These are phyloP conservation scores for Helminthosporium solani DNA, from an alignment of 2,329 filamentous ascomycete genomes.

Conservation along the genomic window DNA sequence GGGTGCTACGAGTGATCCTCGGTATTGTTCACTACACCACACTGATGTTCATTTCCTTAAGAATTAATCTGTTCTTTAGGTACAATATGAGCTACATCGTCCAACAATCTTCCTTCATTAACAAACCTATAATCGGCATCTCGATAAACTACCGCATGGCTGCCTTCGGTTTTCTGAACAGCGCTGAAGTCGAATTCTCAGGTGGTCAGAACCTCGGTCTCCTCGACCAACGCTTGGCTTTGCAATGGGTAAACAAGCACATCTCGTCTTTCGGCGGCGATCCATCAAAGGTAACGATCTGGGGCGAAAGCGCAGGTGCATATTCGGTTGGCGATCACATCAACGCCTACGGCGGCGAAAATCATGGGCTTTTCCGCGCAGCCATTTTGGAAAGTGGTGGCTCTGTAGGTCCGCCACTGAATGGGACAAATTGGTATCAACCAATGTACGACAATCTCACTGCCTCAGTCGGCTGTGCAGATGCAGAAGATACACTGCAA, in stretches of 20 bases:
- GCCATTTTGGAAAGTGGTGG: conserved; percentile 44
- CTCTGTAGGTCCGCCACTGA: conserved; percentile 32
- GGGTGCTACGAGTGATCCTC: conserved; percentile 34
- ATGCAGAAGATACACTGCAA: conserved; percentile 24
- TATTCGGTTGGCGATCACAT: conserved; percentile 53
- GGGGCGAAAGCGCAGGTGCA: conserved; percentile 61
- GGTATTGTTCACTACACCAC: conserved; percentile 13
- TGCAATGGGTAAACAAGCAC: conserved; percentile 63
- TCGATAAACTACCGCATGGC: conserved; percentile 53
- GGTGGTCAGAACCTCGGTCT: conserved; percentile 54
- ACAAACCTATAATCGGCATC: conserved; percentile 34
- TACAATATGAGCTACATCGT: conserved; percentile 38
- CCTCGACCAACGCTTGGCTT: conserved; percentile 60
- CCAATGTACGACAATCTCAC: conserved; percentile 34
- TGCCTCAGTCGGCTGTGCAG: conserved; percentile 23
- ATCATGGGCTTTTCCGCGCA: conserved; percentile 45
- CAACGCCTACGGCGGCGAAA: conserved; percentile 41
- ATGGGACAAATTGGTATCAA: conserved; percentile 36
- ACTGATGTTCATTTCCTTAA: not conserved
- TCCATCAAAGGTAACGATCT: conserved; percentile 59
- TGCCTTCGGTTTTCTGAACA: conserved; percentile 52
- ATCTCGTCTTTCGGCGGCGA: conserved; percentile 57
- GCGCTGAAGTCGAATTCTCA: conserved; percentile 40
- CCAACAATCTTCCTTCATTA: conserved; percentile 29
- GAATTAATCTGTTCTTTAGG: conserved; percentile 8